Conservation (phyloP, 148 eudicot species). For the Vaccinium darrowii region DNA sequence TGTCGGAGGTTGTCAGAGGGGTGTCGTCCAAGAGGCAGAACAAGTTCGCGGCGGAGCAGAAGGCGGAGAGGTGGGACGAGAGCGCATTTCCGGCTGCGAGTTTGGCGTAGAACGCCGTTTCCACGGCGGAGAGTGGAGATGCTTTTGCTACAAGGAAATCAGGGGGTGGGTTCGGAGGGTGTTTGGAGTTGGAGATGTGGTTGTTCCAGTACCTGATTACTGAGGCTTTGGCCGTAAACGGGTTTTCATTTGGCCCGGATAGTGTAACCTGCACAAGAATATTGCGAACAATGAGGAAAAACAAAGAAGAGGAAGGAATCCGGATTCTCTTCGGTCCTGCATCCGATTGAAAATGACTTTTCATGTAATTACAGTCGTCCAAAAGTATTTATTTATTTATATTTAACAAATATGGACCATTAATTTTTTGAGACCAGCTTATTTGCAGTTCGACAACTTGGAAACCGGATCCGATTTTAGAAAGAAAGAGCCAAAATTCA, state of each 20-base stretch:
- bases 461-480: background rate
- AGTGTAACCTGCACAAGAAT: slow-evolving; percentile 43
- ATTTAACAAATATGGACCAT: too few species aligned
- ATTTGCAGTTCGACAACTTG: too few species aligned
- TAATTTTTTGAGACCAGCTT: too few species aligned
- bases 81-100: slow-evolving; percentile 57
- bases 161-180: slow-evolving; percentile 33
- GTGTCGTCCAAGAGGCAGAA: slow-evolving; percentile 46
- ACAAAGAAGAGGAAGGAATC: background rate
- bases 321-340: too few species aligned
- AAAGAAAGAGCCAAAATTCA: background rate
- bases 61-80: slow-evolving; percentile 44
- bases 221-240: slow-evolving; percentile 80
- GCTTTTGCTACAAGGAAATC: slow-evolving; percentile 69
- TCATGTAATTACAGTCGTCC: too few species aligned
- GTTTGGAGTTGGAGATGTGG: slow-evolving; percentile 46
- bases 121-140: slow-evolving; percentile 62
- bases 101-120: slow-evolving; percentile 43
- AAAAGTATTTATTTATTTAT: too few species aligned
- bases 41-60: slow-evolving; percentile 74
- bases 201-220: slow-evolving; percentile 73
- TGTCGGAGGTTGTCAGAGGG: background rate
- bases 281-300: background rate
- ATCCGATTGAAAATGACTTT: too few species aligned
- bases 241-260: slow-evolving; percentile 37